A percentile compares a stretch with the other conserved stretches of the same genome.
Evolutionary conservation across 2,329 filamentous ascomycete genomes (phyloP).

Genomic region (Xylariaceae sp.): DNA sequence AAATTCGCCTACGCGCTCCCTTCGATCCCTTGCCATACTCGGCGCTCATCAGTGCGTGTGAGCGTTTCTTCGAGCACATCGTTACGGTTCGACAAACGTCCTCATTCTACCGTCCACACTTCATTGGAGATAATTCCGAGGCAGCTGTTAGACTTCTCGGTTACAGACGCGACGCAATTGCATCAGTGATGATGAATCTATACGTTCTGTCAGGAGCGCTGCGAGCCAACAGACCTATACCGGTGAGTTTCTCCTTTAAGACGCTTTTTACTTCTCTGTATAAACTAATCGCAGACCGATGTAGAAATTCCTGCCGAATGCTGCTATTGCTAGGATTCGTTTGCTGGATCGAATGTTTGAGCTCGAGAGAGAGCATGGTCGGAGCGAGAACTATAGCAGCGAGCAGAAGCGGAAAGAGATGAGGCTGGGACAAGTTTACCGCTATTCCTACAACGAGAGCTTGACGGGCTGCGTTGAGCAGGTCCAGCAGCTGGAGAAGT

Average conservation of each 20-base stretch:
- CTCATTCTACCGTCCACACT: conserved; percentile 51
- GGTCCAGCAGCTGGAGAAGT: conserved; percentile 49
- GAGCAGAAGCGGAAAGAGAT: conserved; percentile 34
- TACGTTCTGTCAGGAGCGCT: conserved; percentile 54
- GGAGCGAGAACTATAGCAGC: conserved; percentile 23
- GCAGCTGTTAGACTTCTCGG: conserved; percentile 45
- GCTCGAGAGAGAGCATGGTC: conserved; percentile 38
- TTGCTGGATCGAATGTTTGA: conserved; percentile 47
- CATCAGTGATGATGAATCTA: conserved; percentile 52
- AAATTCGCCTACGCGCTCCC: conserved; percentile 52
- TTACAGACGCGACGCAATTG: conserved; percentile 52
- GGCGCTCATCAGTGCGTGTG: conserved; percentile 50
- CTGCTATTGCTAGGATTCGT: conserved; percentile 47
- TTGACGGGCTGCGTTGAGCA: conserved; percentile 51
- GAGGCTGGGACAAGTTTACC: conserved; percentile 54
- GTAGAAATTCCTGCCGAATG: conserved; percentile 49
- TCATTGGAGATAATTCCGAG: conserved; percentile 45
- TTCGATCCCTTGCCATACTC: conserved; percentile 54
- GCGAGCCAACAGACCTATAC: conserved; percentile 44
- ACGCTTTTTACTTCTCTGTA: neutral
- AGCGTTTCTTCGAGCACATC: conserved; percentile 55
- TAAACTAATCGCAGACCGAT: neutral
- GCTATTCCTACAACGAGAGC: conserved; percentile 49
- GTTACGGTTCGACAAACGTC: conserved; percentile 54
- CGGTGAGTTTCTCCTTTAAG: conserved; percentile 32